Conservation (phyloP, 1,284 basidiomycete species). For the Exobasidium rhododendri region DNA sequence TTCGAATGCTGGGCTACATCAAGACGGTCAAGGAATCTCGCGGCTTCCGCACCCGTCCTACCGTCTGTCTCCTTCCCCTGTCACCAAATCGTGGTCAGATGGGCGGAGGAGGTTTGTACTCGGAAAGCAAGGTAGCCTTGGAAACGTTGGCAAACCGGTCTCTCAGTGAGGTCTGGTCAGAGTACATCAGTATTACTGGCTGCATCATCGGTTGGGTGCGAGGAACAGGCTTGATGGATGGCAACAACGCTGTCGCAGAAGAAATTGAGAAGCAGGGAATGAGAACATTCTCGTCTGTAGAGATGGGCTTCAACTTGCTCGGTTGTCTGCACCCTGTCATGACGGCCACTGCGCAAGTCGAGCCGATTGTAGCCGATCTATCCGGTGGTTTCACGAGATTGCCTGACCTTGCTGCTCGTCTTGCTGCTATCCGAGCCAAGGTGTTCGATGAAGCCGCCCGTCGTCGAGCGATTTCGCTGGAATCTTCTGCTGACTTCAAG, state of each 20-base stretch:
- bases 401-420: conserved; percentile 44
- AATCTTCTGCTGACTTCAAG: conserved; percentile 93
- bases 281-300: conserved; percentile 96
- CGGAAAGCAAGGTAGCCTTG: conserved; percentile 95
- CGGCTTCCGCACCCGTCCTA: conserved; percentile 93
- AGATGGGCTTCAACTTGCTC: conserved; percentile 99
- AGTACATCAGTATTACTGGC: conserved; percentile 94
- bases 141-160: conserved; percentile 97
- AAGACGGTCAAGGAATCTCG: conserved; percentile 96
- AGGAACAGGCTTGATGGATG: conserved; percentile 95
- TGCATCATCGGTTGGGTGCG: conserved; percentile 85
- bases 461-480: conserved; percentile 84
- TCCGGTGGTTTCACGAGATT: conserved; percentile 66
- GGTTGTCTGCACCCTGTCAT: conserved; percentile 97
- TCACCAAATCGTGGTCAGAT: conserved; percentile 98
- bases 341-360: conserved; percentile 99
- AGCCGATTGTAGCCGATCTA: conserved; percentile 91
- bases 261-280: conserved; percentile 90
- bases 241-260: conserved; percentile 90
- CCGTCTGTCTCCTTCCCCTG: conserved; percentile 92
- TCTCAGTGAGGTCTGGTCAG: conserved; percentile 91
- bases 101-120: conserved; percentile 95
- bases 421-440: conserved; percentile 66
- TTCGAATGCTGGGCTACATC: conserved; percentile 91
- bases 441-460: conserved; percentile 79